These are phyloP conservation scores for Alnus glutinosa DNA, from an alignment of 306 rosid species.

Conservation along the genomic window DNA sequence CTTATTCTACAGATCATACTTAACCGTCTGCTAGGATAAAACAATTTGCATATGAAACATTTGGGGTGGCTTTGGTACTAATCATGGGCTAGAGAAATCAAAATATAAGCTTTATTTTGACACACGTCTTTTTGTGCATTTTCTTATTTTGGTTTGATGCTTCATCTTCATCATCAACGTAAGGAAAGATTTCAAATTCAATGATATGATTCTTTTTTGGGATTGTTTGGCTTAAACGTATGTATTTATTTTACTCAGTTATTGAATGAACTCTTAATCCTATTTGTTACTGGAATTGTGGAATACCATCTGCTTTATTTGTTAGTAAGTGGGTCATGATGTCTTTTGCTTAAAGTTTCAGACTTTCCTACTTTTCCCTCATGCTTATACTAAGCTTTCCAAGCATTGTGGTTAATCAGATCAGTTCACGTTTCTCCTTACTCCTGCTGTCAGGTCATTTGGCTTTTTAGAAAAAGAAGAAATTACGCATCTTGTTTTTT, in stretches of 20 bases:
- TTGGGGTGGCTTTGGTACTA: not conserved
- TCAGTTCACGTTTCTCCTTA: not conserved
- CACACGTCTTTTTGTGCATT: not conserved
- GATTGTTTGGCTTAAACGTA: not conserved
- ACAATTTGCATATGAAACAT: no score
- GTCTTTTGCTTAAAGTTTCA: not conserved
- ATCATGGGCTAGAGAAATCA: conserved; percentile 4
- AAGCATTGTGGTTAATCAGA: not conserved
- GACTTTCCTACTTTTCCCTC: not conserved
- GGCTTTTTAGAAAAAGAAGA: not conserved
- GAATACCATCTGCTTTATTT: not conserved
- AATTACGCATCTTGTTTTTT: not conserved
- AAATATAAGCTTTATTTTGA: not conserved
- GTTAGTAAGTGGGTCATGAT: not conserved
- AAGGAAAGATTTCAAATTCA: not conserved
- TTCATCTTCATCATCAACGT: not conserved
- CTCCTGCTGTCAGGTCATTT: not conserved
- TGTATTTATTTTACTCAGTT: not conserved
- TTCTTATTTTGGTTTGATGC: not conserved
- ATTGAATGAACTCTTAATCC: not conserved
- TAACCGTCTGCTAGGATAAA: not conserved
- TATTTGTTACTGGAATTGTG: not conserved
- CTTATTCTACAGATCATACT: not conserved
- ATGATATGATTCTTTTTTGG: not conserved
- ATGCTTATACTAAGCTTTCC: not conserved